Base-by-base conservation (phyloP, 495 filamentous ascomycete species). In the Hyphodiscus hymeniophilus region DNA sequence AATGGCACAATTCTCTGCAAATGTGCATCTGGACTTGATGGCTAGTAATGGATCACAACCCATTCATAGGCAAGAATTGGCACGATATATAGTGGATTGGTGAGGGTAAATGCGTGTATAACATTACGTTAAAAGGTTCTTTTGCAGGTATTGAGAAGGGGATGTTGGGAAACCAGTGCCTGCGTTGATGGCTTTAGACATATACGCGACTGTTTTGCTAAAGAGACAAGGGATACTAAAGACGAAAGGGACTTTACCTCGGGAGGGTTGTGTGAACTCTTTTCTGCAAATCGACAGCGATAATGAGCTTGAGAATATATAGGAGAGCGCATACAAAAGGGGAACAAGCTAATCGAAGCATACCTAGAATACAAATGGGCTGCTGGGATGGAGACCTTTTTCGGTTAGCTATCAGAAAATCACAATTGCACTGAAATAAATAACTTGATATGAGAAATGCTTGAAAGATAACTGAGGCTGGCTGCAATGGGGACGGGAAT, bases 151-250 rank as follows among this genome's bases (percentile, higher is more conserved):
- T n/a, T n/a, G 15, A 13, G 44, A 34, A 6, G 28, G 41, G 21
- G n/a, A n/a, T n/a, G n/a, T n/a, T n/a, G 18, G 42, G 55, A n/a
- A 61, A 61, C 73, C 76, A 3, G 70, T 77, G 5, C 58, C 87
- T 39, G 80, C 75, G 7, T 91, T 91, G 48, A 83, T 89, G 41
- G 87, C 87, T 1, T 65, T 94, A 31, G 87, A 94, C 56, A 92
- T 85, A 0, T 90, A 82, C 67, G 85, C 87, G 1, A 83, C 74
- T 0, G 87, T 89, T 42, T 71, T 70, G 44, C 71, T 94, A 3
- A 83, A 91, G 51, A 79, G 77, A 22, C 58, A 71, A 21, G 68
- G 68, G 12, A 81, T 92, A 30, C 66, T 91, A n/a, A 33, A n/a
- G n/a, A 33, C 30, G 30, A n/a, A 33, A n/a, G n/a, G 30, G 8